Evolutionary conservation across 108 stramenopile species (phyloP), one percentile per base, ranked within the genome.

Genomic region (Fistulifera pelliculosa): DNA sequence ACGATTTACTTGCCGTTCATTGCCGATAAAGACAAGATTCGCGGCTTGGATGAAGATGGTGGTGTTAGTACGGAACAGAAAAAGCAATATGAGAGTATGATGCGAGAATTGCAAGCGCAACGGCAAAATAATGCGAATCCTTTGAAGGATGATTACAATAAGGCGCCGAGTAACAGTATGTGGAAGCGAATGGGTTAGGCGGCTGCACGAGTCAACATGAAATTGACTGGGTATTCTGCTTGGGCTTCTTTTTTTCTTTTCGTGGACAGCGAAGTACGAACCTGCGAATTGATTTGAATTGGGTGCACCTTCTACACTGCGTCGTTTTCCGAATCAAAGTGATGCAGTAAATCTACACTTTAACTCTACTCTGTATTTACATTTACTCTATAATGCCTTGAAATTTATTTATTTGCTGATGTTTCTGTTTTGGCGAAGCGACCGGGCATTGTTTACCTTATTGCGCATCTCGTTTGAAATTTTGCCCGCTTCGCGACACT

Each of bases 401-500:
- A 35, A 35, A n/a, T n/a, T 35, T 35, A 35, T 6, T 35, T 35
- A 35, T 8, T 35, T 6, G 3, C 8, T 35, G 6, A 35, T 6
- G 31, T 8, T 35, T 35, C 31, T 35, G 6, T 35, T 35, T 73
- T 82, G 24, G 31, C 31, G 31, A 3, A 65, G 43, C 11, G 77
- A 64, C 27, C 65, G 54, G 24, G 75, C 15, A 53, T 76, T 80
- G 23, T 60, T 60, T 23, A 83, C 60, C 1, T 24, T 60, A 52
- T 91, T 75, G 24, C 69, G 60, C 1, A 76, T 61, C 22, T 68
- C 62, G 15, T 74, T 71, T 2, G 82, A 73, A 21, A 64, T 27
- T 47, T 64, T 63, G 3, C 76, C 68, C 17, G 71, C 78, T 23
- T 71, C 55, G 13, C 43, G 48, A 53, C 87, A 89, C 65, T 93